These are phyloP conservation scores for Monosporascus sp. DNA, from an alignment of 2,329 filamentous ascomycete genomes.

Conservation along the genomic window DNA sequence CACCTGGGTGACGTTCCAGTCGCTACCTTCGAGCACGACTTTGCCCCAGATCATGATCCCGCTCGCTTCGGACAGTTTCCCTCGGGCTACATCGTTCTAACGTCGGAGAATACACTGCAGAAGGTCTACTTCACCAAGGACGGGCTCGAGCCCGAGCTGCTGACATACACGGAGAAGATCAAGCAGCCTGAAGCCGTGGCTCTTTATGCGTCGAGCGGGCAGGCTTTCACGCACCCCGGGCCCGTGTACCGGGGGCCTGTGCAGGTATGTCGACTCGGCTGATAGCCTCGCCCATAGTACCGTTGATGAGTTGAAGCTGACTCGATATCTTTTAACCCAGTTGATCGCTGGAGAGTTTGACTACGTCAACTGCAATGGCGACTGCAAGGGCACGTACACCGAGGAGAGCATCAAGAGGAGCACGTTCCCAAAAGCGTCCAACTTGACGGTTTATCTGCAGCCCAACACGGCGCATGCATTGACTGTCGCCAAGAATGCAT, in stretches of 20 bases:
- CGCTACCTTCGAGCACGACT: slow-evolving; percentile 15
- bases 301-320: slow-evolving; percentile 3
- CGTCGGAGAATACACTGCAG: slow-evolving; percentile 23
- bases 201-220: slow-evolving; percentile 20
- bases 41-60: slow-evolving; percentile 13
- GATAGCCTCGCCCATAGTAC: neutral
- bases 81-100: slow-evolving; percentile 19
- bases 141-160: slow-evolving; percentile 22
- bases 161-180: slow-evolving; percentile 24
- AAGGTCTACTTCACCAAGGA: slow-evolving; percentile 28
- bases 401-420: slow-evolving; percentile 1
- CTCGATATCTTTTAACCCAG: slow-evolving; percentile 1
- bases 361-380: slow-evolving; percentile 29
- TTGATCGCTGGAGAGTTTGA: slow-evolving; percentile 29
- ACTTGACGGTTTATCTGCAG: slow-evolving; percentile 2
- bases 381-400: slow-evolving; percentile 25
- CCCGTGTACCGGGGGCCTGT: slow-evolving; percentile 25
- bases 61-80: slow-evolving; percentile 10
- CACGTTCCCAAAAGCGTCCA: slow-evolving; percentile 1
- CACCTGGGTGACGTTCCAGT: slow-evolving; percentile 10
- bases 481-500: slow-evolving; percentile 2
- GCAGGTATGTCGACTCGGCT: slow-evolving; percentile 10
- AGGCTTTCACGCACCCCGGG: slow-evolving; percentile 18
- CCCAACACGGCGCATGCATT: slow-evolving; percentile 3
- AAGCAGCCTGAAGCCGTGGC: slow-evolving; percentile 29